These are phyloP conservation scores for Thermoascus crustaceus DNA, from an alignment of 2,329 filamentous ascomycete species.

Conservation along the genomic window DNA sequence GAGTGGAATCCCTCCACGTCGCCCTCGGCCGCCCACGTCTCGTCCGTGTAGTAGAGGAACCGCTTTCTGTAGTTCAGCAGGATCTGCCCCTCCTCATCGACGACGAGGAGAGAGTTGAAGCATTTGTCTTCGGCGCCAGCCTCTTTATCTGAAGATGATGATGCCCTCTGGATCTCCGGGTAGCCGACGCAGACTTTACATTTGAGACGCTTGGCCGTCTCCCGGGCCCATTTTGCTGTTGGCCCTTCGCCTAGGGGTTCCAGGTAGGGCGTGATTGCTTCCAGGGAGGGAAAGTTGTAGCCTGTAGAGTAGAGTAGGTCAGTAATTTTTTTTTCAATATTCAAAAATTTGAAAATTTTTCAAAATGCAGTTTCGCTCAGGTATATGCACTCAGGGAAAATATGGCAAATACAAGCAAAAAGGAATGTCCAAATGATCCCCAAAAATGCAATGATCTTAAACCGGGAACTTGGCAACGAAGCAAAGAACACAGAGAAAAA, in stretches of 20 bases:
- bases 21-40: slow-evolving; percentile 54
- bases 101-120: slow-evolving; percentile 54
- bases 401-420: background rate
- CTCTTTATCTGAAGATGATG: background rate
- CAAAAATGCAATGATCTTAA: no score
- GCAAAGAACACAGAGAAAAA: no score
- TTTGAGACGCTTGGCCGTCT: slow-evolving; percentile 44
- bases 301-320: slow-evolving; percentile 28
- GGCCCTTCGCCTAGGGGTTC: slow-evolving; percentile 50
- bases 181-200: slow-evolving; percentile 60
- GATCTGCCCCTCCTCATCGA: slow-evolving; percentile 47
- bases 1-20: slow-evolving; percentile 24
- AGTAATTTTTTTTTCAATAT: slow-evolving; percentile 1
- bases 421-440: background rate
- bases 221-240: slow-evolving; percentile 50
- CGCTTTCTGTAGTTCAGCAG: slow-evolving; percentile 55
- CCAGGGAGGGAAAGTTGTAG: slow-evolving; percentile 55
- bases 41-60: slow-evolving; percentile 60
- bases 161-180: slow-evolving; percentile 40
- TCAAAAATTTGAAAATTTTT: background rate
- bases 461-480: no score
- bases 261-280: slow-evolving; percentile 50
- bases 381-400: background rate
- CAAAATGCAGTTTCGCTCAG: background rate
- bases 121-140: slow-evolving; percentile 22